A percentile compares a stretch with the other conserved stretches of the same genome.
These are phyloP conservation scores for Adiantum capillusveneris DNA, from an alignment of 75 land plant species.

Conservation along the genomic window DNA sequence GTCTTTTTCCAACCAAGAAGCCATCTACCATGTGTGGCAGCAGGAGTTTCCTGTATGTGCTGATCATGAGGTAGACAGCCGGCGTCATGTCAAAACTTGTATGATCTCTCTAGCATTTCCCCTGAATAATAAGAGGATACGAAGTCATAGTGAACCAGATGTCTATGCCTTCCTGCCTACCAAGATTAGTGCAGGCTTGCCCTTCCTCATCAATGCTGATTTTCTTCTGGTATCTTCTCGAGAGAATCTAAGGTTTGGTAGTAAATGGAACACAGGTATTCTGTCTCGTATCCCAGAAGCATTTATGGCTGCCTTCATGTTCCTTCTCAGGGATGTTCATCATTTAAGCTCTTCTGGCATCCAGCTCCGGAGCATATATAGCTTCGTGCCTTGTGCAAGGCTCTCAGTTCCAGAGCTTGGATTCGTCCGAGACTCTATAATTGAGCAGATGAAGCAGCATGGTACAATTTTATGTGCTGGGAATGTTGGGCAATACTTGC, in stretches of 20 bases:
- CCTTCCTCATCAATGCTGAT: constrained; percentile 66
- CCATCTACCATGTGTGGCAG: constrained; percentile 55
- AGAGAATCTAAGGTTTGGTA: constrained; percentile 40
- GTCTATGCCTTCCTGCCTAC: constrained; percentile 63
- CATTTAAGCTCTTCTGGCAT: too few species aligned
- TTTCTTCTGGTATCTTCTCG: constrained; percentile 48
- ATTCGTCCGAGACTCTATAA: too few species aligned
- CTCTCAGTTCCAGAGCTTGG: too few species aligned
- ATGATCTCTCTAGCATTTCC: constrained; percentile 57
- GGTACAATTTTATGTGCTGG: neutral
- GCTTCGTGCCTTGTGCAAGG: too few species aligned
- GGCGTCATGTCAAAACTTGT: constrained; percentile 37
- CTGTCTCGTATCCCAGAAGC: constrained; percentile 48
- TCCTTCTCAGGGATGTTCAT: constrained; percentile 15
- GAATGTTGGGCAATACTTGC: too few species aligned
- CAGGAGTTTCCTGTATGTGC: constrained; percentile 43
- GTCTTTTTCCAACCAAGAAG: neutral
- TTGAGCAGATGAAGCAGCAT: neutral
- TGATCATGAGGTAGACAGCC: constrained; percentile 26
- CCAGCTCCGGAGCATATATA: too few species aligned
- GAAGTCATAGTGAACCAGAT: constrained; percentile 12
- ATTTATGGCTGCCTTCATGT: constrained; percentile 36
- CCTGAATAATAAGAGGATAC: constrained; percentile 12
- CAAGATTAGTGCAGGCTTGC: constrained; percentile 45
- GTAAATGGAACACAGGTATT: constrained; percentile 56